A percentile compares a stretch with the other conserved stretches of the same genome.
Conservation (phyloP, 257 asterid species). For the Osmanthus fragrans region DNA sequence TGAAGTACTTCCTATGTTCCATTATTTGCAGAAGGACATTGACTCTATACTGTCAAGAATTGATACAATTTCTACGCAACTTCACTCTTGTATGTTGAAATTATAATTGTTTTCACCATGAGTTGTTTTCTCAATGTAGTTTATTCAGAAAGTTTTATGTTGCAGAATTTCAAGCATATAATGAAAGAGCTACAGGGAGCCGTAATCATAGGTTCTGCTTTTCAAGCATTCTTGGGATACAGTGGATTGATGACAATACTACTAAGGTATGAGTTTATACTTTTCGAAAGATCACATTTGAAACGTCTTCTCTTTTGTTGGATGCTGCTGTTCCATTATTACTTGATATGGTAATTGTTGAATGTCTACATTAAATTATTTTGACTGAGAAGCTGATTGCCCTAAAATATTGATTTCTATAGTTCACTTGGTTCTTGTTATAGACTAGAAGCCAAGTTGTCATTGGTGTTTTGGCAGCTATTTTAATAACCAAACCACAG, state of each 20-base stretch:
- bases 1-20: conserved; percentile 5
- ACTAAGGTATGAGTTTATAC: conserved; percentile 51
- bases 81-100: conserved; percentile 6
- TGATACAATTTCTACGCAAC: background rate
- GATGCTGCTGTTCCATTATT: background rate
- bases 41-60: background rate
- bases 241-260: conserved; percentile 85
- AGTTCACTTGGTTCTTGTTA: background rate
- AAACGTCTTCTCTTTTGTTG: conserved; percentile 49
- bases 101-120: background rate
- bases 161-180: conserved; percentile 92
- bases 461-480: background rate
- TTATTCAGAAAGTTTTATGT: conserved; percentile 20
- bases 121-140: conserved; percentile 1
- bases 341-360: background rate
- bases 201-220: conserved; percentile 87
- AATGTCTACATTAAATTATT: background rate
- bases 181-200: conserved; percentile 99
- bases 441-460: conserved; percentile 14
- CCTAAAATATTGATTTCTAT: background rate
- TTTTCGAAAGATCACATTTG: background rate
- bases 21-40: conserved; percentile 5
- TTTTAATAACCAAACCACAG: background rate
- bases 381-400: conserved; percentile 19
- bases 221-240: conserved; percentile 91